These are phyloP conservation scores for Teratosphaeria gauchensis DNA, from an alignment of 2,329 filamentous ascomycete species.

Conservation along the genomic window DNA sequence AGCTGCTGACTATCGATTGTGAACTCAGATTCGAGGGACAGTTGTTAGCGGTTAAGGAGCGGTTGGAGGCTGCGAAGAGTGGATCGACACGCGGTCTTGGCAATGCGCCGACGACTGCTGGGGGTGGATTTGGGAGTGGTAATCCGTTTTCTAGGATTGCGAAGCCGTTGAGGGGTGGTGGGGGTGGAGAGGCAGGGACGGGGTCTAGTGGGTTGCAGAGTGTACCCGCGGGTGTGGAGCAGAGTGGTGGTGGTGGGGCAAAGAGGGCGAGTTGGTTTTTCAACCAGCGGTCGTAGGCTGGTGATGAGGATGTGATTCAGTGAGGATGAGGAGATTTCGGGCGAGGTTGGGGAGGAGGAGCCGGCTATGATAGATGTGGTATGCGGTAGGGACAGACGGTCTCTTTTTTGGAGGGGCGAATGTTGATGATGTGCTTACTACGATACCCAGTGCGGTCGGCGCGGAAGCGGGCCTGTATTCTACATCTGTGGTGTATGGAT, in stretches of 20 bases:
- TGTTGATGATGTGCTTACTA: too few species aligned
- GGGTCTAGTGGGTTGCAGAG: conserved; percentile 34
- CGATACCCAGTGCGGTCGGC: too few species aligned
- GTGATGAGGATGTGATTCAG: too few species aligned
- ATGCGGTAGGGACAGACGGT: too few species aligned
- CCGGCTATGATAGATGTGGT: neutral
- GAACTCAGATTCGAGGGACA: conserved; percentile 80
- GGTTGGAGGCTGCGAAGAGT: conserved; percentile 87
- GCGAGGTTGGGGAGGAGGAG: too few species aligned
- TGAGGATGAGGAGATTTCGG: too few species aligned
- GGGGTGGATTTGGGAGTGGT: conserved; percentile 37
- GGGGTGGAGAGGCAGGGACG: conserved; percentile 30
- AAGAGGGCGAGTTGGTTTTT: conserved; percentile 23
- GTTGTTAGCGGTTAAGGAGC: conserved; percentile 93
- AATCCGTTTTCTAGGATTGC: conserved; percentile 65
- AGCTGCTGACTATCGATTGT: conserved; percentile 7
- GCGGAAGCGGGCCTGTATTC: too few species aligned
- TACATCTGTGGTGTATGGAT: too few species aligned
- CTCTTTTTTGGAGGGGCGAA: too few species aligned
- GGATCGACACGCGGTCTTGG: conserved; percentile 79
- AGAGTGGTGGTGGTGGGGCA: neutral
- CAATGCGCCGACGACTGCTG: conserved; percentile 28
- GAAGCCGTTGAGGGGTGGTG: conserved; percentile 52
- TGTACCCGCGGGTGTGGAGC: conserved; percentile 3
- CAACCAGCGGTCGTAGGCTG: conserved; percentile 19